Evolutionary conservation across 805 yeast genomes (phyloP), one percentile per base, ranked within the genome.

Genomic region (Ogataea pilisensis): DNA sequence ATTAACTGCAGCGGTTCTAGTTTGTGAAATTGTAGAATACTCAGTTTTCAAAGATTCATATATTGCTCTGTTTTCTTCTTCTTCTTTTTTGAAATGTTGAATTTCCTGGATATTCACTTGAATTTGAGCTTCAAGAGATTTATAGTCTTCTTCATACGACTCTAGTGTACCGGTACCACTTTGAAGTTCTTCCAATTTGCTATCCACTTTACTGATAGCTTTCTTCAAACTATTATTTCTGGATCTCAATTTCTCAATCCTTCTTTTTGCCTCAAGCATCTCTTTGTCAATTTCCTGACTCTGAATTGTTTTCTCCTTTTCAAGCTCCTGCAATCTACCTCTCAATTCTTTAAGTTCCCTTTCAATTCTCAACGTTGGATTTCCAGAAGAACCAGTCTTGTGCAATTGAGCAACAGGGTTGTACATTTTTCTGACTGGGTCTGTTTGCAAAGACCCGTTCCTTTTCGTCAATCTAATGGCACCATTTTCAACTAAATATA

Each of bases 151-250:
- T 18, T 60, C 50, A 17, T 68, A 58, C 2, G 62, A 45, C 17
- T 60, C 60, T 22, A 63, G 53, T 48, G 57, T 68, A 5, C 73
- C 71, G 16, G 57, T 54, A 24, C 68, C 65, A 39, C 69, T 72
- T 8, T 68, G 70, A 38, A 70, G 64, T 17, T 75, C 80, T 16
- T 60, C 65, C 14, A 78, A 50, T 38, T 68, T 66, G 28, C 62
- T 57, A 29, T 62, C 64, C 4, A 70, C 45, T 24, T 66, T 61
- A 38, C 57, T 60, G 4, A 64, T 57, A 31, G 65, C 47, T 37
- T 43, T 46, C 25, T 53, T 44, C 33, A 54, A 29, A 33, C 46
- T n/a, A 24, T 43, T 41, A 11, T 45, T 45, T 38, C 53, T 39
- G 39, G 28, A 41, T 37, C 44, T 40, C 6, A 16, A 46, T n/a